Percentiles rank a stretch among this genome's conserved stretches.
phyloP scores from a whole-genome alignment of 2,329 filamentous ascomycete species.

The Botrytis deweyae region DNA sequence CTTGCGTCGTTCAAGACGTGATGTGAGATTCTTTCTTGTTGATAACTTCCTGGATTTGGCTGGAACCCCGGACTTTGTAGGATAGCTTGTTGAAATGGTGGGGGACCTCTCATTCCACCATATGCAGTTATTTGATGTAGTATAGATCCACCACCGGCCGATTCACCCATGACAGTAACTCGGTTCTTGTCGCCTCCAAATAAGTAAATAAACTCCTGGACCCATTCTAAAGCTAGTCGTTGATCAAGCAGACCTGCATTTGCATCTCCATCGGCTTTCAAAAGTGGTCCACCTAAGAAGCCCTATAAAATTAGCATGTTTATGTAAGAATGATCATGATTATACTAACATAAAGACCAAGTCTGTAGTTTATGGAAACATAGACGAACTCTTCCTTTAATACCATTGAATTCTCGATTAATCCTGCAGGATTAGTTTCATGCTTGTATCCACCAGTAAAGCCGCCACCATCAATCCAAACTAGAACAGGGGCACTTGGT shows the following conservation, averaged over 20 bases:
- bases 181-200: conserved; percentile 54
- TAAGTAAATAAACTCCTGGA: conserved; percentile 47
- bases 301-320: conserved; percentile 21
- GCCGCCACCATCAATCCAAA: conserved; percentile 42
- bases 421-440: conserved; percentile 42
- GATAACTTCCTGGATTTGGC: conserved; percentile 5
- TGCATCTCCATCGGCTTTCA: conserved; percentile 42
- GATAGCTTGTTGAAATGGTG: conserved; percentile 46
- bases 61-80: conserved; percentile 34
- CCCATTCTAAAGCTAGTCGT: conserved; percentile 49
- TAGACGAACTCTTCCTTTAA: conserved; percentile 39
- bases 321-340: not conserved
- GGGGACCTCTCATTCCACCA: conserved; percentile 41
- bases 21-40: conserved; percentile 4
- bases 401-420: conserved; percentile 38
- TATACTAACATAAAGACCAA: conserved; percentile 35
- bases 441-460: conserved; percentile 44
- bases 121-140: conserved; percentile 56
- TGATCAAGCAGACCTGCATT: conserved; percentile 51
- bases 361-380: conserved; percentile 39
- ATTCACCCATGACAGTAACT: conserved; percentile 52
- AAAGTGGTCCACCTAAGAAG: conserved; percentile 43
- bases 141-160: conserved; percentile 53
- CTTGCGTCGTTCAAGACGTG: not conserved
- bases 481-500: not conserved